Percentiles rank a stretch among this genome's conserved stretches.
Evolutionary conservation across 176 grass and related monocot species (phyloP).

Genomic region (Carex parvula): DNA sequence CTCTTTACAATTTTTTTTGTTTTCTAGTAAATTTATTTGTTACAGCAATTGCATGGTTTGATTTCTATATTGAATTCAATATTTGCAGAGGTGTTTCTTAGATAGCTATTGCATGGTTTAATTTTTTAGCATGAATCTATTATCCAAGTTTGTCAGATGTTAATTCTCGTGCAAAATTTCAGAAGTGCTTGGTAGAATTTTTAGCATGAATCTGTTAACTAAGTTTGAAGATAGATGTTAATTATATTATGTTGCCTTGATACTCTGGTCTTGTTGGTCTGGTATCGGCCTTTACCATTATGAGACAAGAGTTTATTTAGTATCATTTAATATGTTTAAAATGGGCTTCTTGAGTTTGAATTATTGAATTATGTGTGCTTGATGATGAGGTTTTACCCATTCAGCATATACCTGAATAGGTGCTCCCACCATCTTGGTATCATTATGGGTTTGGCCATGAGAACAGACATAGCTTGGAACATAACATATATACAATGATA

Average conservation of each 20-base stretch:
- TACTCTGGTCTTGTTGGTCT: neutral
- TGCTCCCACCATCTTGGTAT: neutral
- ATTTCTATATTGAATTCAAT: neutral
- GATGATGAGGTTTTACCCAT: neutral
- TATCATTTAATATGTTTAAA: slow-evolving; percentile 3
- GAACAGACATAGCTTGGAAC: neutral
- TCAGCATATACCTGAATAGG: neutral
- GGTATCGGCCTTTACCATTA: neutral
- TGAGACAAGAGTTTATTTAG: neutral
- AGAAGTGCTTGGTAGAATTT: neutral
- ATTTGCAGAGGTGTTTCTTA: neutral
- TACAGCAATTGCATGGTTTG: neutral
- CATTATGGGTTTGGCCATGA: neutral
- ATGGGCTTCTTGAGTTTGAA: neutral
- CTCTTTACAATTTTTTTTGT: neutral
- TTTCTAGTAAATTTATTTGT: neutral
- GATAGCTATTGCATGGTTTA: neutral
- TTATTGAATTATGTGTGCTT: neutral
- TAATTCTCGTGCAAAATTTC: neutral
- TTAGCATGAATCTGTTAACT: neutral
- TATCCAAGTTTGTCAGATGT: neutral
- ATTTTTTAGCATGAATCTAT: neutral
- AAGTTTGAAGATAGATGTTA: neutral
- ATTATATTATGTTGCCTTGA: neutral
- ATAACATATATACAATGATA: neutral